Evolutionary conservation across 768 basidiomycete species (phyloP), one percentile per base, ranked within the genome.

Genomic region (Suillus placidus): DNA sequence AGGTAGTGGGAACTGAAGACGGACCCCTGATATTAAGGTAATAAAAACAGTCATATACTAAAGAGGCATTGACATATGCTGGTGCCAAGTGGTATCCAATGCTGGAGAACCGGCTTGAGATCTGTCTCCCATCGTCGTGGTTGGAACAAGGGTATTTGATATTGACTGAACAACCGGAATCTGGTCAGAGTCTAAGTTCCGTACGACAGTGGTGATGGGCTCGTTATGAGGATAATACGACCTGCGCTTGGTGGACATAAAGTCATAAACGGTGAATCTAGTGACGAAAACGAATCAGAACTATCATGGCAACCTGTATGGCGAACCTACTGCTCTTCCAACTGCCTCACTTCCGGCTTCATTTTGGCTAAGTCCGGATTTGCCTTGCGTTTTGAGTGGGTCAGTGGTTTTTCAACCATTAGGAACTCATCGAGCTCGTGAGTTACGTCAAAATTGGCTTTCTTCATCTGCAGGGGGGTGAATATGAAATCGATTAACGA

Each of bases 341-440:
- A 86, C 77, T 94, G 87, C 67, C 95, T 86, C 76, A 94, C 84
- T 75, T 99, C 97, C 26, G 94, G 91, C 73, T 91, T 93, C 84
- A 99, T 87, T 76, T 91, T 91, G 69, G 93, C 92, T 13, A 93
- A 75, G 78, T 97, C 94, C 38, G 85, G 82, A 69, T 94, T 92
- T 38, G 87, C 88, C 74, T 97, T 99, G 42, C 97, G 89, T 77
- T 95, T 97, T 54, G 92, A 84, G 68, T 96, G 95, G 64, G 94
- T 97, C 63, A 99, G 80, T n/a, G 97, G 97, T 76, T 98, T 98
- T 80, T 99, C 97, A 61, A 96, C 96, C 85, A 99, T 87, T 73
- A 99, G 78, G 72, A 99, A 92, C 76, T 99, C 97, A 75, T 99
- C 96, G 12, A 99, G 86, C 80, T 99, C 97, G 73, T 99, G 95